These are phyloP conservation scores for Saccharomycopsis sp. DNA, from an alignment of 805 yeast genomes.

Conservation along the genomic window DNA sequence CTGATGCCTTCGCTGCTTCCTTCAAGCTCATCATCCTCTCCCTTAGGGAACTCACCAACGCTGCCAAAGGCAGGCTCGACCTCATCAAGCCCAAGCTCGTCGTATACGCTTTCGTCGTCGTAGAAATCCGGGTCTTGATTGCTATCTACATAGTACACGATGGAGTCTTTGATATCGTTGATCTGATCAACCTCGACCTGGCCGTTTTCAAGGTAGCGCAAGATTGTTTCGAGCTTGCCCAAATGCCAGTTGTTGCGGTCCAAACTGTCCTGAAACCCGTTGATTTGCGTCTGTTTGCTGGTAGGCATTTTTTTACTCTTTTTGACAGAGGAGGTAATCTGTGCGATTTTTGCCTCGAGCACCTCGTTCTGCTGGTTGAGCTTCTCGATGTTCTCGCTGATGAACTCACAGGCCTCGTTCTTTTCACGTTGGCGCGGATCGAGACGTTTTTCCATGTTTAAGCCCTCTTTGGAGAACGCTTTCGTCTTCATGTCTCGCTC, in stretches of 20 bases:
- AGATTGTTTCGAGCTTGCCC: conserved; percentile 67
- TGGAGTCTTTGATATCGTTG: conserved; percentile 77
- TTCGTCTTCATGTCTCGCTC: conserved; percentile 92
- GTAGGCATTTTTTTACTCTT: conserved; percentile 54
- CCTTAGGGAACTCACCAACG: conserved; percentile 20
- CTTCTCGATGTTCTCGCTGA: conserved; percentile 19
- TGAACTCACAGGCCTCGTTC: conserved; percentile 26
- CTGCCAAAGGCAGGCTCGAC: conserved; percentile 20
- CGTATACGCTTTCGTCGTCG: conserved; percentile 80
- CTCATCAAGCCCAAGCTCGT: conserved; percentile 68
- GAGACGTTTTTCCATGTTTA: conserved; percentile 59
- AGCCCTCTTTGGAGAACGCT: conserved; percentile 90
- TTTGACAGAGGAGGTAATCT: conserved; percentile 43
- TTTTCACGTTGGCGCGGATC: conserved; percentile 71
- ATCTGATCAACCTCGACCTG: conserved; percentile 76
- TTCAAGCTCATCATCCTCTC: conserved; percentile 6
- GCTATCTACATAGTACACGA: conserved; percentile 87
- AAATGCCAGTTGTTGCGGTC: conserved; percentile 79
- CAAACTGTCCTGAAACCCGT: conserved; percentile 39
- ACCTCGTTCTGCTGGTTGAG: conserved; percentile 55
- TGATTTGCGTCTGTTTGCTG: conserved; percentile 50
- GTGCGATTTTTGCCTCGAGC: conserved; percentile 65
- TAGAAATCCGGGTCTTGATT: conserved; percentile 90
- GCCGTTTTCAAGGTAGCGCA: conserved; percentile 74
- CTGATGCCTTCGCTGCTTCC: conserved; percentile 3